Evolutionary conservation across 495 filamentous ascomycete species (phyloP).

Genomic region (Lindgomyces ingoldianus): DNA sequence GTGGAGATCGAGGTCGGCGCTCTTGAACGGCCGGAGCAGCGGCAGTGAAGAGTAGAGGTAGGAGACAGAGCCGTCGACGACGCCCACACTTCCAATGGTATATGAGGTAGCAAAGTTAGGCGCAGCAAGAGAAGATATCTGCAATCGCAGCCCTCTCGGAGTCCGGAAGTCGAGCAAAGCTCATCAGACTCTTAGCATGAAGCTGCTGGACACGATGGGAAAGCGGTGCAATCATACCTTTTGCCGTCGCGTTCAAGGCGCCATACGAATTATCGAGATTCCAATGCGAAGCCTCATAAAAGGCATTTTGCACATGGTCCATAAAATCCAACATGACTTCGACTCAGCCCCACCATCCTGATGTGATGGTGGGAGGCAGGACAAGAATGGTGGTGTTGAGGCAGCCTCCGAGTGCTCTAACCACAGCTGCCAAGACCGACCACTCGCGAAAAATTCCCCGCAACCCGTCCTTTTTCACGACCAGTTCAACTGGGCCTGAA

Average conservation of each 20-base stretch:
- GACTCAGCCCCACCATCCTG: too few species aligned
- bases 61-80: constrained; percentile 88
- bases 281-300: constrained; percentile 84
- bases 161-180: constrained; percentile 83
- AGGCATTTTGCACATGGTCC: constrained; percentile 94
- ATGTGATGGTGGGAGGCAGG: too few species aligned
- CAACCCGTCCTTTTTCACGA: constrained; percentile 18
- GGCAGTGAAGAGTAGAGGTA: constrained; percentile 86
- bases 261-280: constrained; percentile 91
- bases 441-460: constrained; percentile 31
- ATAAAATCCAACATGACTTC: constrained; percentile 89
- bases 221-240: constrained; percentile 62
- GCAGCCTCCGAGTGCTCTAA: too few species aligned
- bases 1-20: constrained; percentile 61
- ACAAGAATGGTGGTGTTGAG: too few species aligned
- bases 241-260: constrained; percentile 79
- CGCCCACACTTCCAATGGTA: constrained; percentile 75
- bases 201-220: not conserved
- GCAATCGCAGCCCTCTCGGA: constrained; percentile 75
- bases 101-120: constrained; percentile 92
- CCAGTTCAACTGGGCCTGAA: not conserved
- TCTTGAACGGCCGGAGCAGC: constrained; percentile 57
- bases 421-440: not conserved
- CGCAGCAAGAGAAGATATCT: constrained; percentile 85
- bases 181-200: constrained; percentile 41